Evolutionary conservation across 2,329 filamentous ascomycete genomes (phyloP), one percentile per base, ranked within the genome.

Genomic region (Didymella sp.): DNA sequence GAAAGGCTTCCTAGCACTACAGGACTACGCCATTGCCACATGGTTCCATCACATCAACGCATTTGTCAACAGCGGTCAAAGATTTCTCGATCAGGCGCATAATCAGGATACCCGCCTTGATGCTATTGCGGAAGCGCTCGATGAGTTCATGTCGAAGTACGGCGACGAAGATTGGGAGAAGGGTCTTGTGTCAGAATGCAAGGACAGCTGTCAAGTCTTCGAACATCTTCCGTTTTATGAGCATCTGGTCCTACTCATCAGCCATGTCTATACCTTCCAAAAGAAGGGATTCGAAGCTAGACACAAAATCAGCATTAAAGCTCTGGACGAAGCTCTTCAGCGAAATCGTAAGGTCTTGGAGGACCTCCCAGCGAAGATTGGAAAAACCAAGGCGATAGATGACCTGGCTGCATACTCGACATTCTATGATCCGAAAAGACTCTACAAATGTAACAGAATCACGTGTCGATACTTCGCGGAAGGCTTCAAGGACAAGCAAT

Each of bases 401-500:
- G 61, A 71, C 11, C 41, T 49, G 62, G 19, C 7, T 7, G 3
- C 19, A 0, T 31, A 41, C 22, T 2, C 8, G 11, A 22, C 1
- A 11, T 41, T 25, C 38, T 41, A 41, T 11, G 38, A 25, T n/a
- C 3, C 38, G 2, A 3, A 38, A 3, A 73, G 71, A 8, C 42
- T 70, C 9, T 81, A 72, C 71, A 81, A 81, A 53, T 82, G 80
- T 61, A 56, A 65, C 2, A 73, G 71, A n/a, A 68, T 77, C 9
- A 74, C 66, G 2, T 82, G 80, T 62, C 68, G 66, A 11, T 79
- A 73, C 65, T 82, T 81, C 61, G 71, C 79, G 41, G 68, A 78
- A 37, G 80, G 80, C 0, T 81, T 80, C 63, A 63, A 64, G 6
- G 68, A 64, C 8, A 40, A 61, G 1, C 60, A 66, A 9, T 61